Base-by-base conservation (phyloP, 2,329 filamentous ascomycete genomes). In the Aspergillus ochraceus region DNA sequence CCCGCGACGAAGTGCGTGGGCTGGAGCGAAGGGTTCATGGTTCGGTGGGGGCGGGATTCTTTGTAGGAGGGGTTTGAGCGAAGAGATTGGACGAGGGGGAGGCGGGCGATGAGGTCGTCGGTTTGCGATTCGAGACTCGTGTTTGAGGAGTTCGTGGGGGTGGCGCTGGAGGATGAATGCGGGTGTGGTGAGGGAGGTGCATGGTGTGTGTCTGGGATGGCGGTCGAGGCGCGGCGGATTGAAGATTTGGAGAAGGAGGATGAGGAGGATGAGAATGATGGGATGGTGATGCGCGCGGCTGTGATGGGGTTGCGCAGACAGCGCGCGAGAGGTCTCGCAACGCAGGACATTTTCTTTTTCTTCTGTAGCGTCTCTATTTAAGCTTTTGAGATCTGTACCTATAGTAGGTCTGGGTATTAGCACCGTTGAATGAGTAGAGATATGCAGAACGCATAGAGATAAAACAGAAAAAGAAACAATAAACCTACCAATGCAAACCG, bases 41-140 rank as follows among this genome's bases (percentile, higher is more conserved):
- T 92, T 72, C 96, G 81, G 72, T 96, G 91, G 3, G 93, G 93
- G 24, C 93, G 85, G 30, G 88, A 88, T 76, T 96, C 91, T 32
- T 80, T 84, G 75, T 88, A 89, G 36, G 84, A 81, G 0, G 86
- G 80, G 66, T 89, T 83, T 17, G 76, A 74, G 47, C 92, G 88
- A 50, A 97, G 81, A 56, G 83, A 79, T 30, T 82, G 75, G 2
- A 89, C 83, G n/a, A 96, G 74, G 0, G 91, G 88, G 76, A 93
- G 90, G 36, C 61, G 59, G 10, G 69, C 64, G 53, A 75, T 68
- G 1, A 69, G 36, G 14, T 62, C 45, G 45, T 75, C 71, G 39
- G 70, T 55, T 49, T 54, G 42, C 26, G 54, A 12, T 58, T 30
- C 24, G 47, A 22, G 32, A 30, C 20, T 8, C 26, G 46, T 14